These are phyloP conservation scores for Rhynchospora pubera DNA, from an alignment of 176 grass and related monocot species.

Conservation along the genomic window DNA sequence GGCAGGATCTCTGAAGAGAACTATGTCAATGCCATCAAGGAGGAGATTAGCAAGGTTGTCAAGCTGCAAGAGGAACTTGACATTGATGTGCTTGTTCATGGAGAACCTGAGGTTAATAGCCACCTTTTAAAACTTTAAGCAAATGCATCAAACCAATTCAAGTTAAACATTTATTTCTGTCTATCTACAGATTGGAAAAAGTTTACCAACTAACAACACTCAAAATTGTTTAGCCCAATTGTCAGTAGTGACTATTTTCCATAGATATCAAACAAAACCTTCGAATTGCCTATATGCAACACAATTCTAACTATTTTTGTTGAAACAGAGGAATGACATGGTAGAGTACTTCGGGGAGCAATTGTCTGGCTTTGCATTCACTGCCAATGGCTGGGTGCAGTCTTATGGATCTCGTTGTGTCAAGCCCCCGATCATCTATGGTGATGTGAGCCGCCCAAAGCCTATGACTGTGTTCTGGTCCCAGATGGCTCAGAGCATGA, in stretches of 20 bases:
- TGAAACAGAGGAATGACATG: slow-evolving; percentile 91
- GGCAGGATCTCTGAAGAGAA: slow-evolving; percentile 71
- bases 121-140: not conserved
- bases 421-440: slow-evolving; percentile 94
- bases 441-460: slow-evolving; percentile 88
- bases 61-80: slow-evolving; percentile 97
- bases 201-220: not conserved
- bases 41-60: slow-evolving; percentile 91
- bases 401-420: slow-evolving; percentile 95
- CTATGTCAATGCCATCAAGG: slow-evolving; percentile 71
- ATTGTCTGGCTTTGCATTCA: slow-evolving; percentile 94
- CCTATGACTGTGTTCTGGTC: slow-evolving; percentile 99
- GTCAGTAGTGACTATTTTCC: not conserved
- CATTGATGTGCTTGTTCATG: slow-evolving; percentile 93
- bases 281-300: not conserved
- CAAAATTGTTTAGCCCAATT: not conserved
- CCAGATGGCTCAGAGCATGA: slow-evolving; percentile 80
- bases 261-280: not conserved
- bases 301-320: slow-evolving; percentile 8
- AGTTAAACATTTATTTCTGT: not conserved
- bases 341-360: slow-evolving; percentile 99
- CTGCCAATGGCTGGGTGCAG: slow-evolving; percentile 94
- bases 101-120: slow-evolving; percentile 81
- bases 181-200: not conserved
- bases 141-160: not conserved